A percentile compares a stretch with the other conserved stretches of the same genome.
Evolutionary conservation across 2,329 filamentous ascomycete species (phyloP).

Genomic region (Nigrograna mackinnonii): DNA sequence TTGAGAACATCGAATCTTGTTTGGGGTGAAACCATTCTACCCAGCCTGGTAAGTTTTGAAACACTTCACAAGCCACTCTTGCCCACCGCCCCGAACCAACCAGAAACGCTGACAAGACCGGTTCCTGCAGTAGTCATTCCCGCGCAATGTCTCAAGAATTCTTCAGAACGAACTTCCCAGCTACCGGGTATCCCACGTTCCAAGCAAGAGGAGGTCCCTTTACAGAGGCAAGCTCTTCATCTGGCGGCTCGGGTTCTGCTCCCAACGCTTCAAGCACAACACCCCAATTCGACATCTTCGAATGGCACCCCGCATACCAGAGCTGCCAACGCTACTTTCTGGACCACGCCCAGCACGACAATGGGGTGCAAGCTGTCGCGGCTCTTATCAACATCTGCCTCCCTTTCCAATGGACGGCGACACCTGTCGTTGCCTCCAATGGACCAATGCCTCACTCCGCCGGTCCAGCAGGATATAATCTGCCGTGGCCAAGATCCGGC

Average conservation of each 20-base stretch:
- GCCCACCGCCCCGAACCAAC: too few relatives aligned
- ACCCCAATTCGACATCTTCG: conserved; percentile 74
- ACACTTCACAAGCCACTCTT: too few relatives aligned
- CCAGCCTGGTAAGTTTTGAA: conserved; percentile 20
- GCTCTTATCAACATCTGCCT: conserved; percentile 91
- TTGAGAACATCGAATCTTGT: too few relatives aligned
- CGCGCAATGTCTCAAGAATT: conserved; percentile 4
- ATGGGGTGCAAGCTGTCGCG: conserved; percentile 82
- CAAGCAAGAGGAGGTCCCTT: conserved; percentile 29
- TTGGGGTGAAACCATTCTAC: conserved; percentile 5
- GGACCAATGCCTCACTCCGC: conserved; percentile 33
- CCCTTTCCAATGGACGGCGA: conserved; percentile 73
- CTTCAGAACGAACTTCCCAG: conserved; percentile 4
- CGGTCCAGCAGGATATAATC: conserved; percentile 36
- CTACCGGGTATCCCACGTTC: conserved; percentile 33
- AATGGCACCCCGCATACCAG: conserved; percentile 91
- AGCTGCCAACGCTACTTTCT: conserved; percentile 90
- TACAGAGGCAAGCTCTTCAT: conserved; percentile 23
- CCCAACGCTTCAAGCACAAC: conserved; percentile 18
- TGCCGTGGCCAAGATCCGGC: conserved; percentile 47
- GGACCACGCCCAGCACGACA: conserved; percentile 84
- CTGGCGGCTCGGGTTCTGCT: conserved; percentile 15
- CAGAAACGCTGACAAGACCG: too few relatives aligned
- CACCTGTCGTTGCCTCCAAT: conserved; percentile 49
- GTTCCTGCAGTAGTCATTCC: conserved; percentile 29